These are phyloP conservation scores for Saxophila tyrrhenica DNA, from an alignment of 495 filamentous ascomycete species.

Conservation along the genomic window DNA sequence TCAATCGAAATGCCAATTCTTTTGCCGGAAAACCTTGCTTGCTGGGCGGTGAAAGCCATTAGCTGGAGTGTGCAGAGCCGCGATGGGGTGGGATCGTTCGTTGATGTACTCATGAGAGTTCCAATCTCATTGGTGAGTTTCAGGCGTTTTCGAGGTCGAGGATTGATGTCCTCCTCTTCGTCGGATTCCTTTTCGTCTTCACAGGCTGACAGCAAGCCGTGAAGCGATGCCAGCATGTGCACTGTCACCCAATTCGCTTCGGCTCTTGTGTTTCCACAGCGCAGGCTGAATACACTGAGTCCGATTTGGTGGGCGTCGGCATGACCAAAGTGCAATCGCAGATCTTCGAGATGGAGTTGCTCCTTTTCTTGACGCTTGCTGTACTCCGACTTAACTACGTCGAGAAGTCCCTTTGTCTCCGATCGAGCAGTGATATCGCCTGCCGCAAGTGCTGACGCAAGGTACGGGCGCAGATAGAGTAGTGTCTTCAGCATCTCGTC, in stretches of 20 bases:
- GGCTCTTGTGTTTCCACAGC: slow-evolving; percentile 25
- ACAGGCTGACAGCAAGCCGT: slow-evolving; percentile 26
- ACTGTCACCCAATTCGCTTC: slow-evolving; percentile 46
- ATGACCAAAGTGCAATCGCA: neutral
- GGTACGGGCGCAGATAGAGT: slow-evolving; percentile 50
- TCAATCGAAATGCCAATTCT: slow-evolving; percentile 34
- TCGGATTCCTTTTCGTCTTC: slow-evolving; percentile 1
- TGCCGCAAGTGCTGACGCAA: slow-evolving; percentile 34
- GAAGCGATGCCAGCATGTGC: slow-evolving; percentile 39
- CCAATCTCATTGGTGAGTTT: slow-evolving; percentile 3
- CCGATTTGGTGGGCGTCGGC: neutral
- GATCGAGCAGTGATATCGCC: slow-evolving; percentile 20
- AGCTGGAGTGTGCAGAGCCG: slow-evolving; percentile 51
- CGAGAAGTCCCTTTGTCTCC: slow-evolving; percentile 28
- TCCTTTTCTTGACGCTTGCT: slow-evolving; percentile 13
- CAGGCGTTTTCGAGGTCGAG: slow-evolving; percentile 15
- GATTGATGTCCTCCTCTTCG: neutral
- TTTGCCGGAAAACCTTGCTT: slow-evolving; percentile 34
- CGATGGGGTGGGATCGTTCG: neutral
- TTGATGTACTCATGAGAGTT: neutral
- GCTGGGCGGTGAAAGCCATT: slow-evolving; percentile 56
- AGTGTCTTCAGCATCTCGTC: slow-evolving; percentile 66
- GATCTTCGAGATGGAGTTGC: slow-evolving; percentile 15
- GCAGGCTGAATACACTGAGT: slow-evolving; percentile 32
- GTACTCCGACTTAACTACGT: slow-evolving; percentile 19